Evolutionary conservation across 2,329 filamentous ascomycete species (phyloP).

Genomic region (Penicillium vulpinum): DNA sequence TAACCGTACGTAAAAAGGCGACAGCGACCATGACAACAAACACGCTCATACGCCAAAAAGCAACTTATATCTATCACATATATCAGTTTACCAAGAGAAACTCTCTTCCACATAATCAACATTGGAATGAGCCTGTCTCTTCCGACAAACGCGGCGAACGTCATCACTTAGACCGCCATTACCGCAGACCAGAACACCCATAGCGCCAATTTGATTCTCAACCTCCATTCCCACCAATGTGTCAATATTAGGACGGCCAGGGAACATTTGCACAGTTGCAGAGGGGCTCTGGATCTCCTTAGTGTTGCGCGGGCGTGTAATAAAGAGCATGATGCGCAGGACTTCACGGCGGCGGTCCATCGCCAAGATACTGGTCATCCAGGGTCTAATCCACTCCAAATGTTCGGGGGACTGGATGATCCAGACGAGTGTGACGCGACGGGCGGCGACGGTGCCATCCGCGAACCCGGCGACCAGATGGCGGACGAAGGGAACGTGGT

Average conservation of each 20-base stretch:
- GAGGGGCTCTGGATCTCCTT: constrained; percentile 76
- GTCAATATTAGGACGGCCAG: constrained; percentile 80
- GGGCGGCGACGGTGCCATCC: constrained; percentile 72
- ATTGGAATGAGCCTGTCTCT: constrained; percentile 60
- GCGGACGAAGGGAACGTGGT: constrained; percentile 84
- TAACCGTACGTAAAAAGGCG: background rate
- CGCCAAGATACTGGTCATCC: constrained; percentile 73
- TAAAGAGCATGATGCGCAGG: constrained; percentile 82
- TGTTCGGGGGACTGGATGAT: constrained; percentile 86
- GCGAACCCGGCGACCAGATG: constrained; percentile 71
- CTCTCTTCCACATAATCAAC: constrained; percentile 77
- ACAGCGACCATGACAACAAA: background rate
- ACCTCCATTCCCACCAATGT: constrained; percentile 81
- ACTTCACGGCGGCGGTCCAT: constrained; percentile 81
- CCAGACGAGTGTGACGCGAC: constrained; percentile 83
- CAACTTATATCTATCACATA: background rate
- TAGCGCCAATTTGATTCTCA: constrained; percentile 77
- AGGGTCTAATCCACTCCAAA: constrained; percentile 89
- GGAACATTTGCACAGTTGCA: constrained; percentile 84
- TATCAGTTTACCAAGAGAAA: constrained; percentile 53
- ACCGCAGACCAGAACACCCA: constrained; percentile 81
- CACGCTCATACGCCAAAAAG: constrained; percentile 1
- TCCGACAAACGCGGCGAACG: constrained; percentile 67
- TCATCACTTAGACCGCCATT: constrained; percentile 74
- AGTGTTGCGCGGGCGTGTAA: constrained; percentile 82